Base-by-base conservation (phyloP, 306 rosid species). In the Pterocarpus santalinus region DNA sequence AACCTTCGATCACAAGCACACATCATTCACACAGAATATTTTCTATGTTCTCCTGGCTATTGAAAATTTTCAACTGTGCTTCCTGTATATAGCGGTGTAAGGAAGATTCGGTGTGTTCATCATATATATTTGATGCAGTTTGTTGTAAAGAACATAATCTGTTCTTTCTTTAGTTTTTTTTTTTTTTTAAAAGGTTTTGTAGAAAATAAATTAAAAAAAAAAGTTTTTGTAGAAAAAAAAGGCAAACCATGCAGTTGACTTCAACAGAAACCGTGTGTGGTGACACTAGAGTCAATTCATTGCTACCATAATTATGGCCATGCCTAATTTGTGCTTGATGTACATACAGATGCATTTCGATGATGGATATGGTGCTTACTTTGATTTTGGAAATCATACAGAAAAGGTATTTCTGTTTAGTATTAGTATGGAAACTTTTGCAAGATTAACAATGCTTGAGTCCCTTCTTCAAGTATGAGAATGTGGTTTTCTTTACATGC, bases 311-410 rank as follows among this genome's bases (percentile, higher is more conserved):
- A 34, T 76, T 33, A 33, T 80, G 67, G 46, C 14, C 67, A 28
- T 80, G 61, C 39, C 88, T 85, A 72, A 83, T 73, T 75, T 63
- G 56, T 80, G 76, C 55, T 82, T 78, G 76, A 75, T 90, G 78
- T 80, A 41, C 73, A 28, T 86, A 65, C 98, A 95, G 99, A 89
- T 95, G 91, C 98, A 95, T 84, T 89, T 91, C 63, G 97, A 93
- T 78, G 73, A 82, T 43, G 82, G 85, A 8, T 75, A 87, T 65
- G 98, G 94, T 78, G 90, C 98, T 71, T 95, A 93, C 82, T 87
- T 93, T 82, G 99, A 95, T 87, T 95, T 90, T 53, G 97, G 99
- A 77, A 90, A 88, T 86, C 98, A 95, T 86, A 91, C 99, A 2
- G 99, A 95, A 78, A 95, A 93, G 98, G 99, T 95, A 90, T 81